Conservation (phyloP, 306 rosid genomes). For the Alnus glutinosa region DNA sequence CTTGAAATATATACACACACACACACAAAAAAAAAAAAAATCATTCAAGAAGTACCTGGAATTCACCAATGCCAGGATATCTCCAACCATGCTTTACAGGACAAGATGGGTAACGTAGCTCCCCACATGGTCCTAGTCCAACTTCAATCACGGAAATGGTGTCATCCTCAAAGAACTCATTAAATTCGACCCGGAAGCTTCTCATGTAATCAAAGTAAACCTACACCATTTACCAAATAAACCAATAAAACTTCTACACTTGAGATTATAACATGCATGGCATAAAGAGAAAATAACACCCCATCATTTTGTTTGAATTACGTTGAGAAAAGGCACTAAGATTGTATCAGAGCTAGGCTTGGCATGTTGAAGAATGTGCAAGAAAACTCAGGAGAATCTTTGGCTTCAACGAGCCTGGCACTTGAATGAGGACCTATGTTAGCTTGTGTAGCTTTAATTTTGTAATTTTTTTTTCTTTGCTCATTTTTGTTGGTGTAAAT, state of each 20-base stretch:
- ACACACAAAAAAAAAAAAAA: background rate
- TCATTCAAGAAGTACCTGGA: constrained; percentile 65
- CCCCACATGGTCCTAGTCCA: constrained; percentile 98
- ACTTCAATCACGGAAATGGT: constrained; percentile 81
- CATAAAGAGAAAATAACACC: background rate
- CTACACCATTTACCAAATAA: constrained; percentile 43
- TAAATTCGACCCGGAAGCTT: constrained; percentile 92
- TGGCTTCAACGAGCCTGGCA: constrained; percentile 8
- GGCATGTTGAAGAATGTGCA: background rate
- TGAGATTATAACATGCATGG: background rate
- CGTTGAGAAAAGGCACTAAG: background rate
- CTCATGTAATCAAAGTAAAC: constrained; percentile 98
- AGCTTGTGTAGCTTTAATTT: background rate
- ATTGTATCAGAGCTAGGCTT: background rate
- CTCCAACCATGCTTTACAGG: constrained; percentile 99
- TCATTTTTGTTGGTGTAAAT: background rate
- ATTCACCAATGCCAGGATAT: constrained; percentile 97
- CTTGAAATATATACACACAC: background rate
- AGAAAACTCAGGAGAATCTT: background rate
- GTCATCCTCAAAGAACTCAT: constrained; percentile 77
- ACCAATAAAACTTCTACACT: background rate
- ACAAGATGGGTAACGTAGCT: constrained; percentile 85
- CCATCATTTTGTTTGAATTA: background rate
- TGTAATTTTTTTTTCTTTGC: background rate
- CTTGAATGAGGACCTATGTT: background rate